phyloP scores from a whole-genome alignment of 768 basidiomycete species.

The Tephrocybe rancida region DNA sequence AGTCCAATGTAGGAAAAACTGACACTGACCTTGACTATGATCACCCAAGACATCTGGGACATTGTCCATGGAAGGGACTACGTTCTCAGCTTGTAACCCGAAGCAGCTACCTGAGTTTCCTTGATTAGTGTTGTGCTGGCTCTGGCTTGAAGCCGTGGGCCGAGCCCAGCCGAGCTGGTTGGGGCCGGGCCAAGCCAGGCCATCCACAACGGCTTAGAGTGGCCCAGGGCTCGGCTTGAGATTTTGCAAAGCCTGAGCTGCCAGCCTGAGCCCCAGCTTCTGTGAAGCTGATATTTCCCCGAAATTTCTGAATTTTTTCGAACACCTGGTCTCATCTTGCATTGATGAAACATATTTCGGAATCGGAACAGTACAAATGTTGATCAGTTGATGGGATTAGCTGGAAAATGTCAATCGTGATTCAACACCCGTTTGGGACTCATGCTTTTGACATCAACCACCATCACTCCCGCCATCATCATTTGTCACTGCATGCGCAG shows the following conservation, averaged over 20 bases:
- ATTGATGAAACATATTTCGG: too few relatives aligned
- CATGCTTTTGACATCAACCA: not conserved
- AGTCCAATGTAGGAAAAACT: too few relatives aligned
- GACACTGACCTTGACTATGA: too few relatives aligned
- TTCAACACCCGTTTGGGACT: not conserved
- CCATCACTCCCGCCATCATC: not conserved
- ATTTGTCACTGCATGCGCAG: not conserved
- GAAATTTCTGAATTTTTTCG: too few relatives aligned
- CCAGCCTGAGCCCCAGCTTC: not conserved
- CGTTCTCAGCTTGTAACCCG: too few relatives aligned
- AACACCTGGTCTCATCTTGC: too few relatives aligned
- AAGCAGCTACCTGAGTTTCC: too few relatives aligned
- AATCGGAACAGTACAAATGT: not conserved
- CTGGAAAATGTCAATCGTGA: not conserved
- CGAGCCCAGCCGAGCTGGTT: not conserved
- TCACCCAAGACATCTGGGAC: too few relatives aligned
- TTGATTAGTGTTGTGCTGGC: constrained; percentile 3
- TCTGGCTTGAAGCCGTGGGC: not conserved
- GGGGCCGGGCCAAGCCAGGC: not conserved
- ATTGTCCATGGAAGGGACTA: too few relatives aligned
- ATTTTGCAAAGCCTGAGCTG: not conserved
- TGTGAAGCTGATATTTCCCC: not conserved
- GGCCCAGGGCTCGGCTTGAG: not conserved
- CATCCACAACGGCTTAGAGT: not conserved
- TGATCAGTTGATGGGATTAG: not conserved